Evolutionary conservation across 768 basidiomycete species (phyloP).

Genomic region (Gelatoporia subvermispora): DNA sequence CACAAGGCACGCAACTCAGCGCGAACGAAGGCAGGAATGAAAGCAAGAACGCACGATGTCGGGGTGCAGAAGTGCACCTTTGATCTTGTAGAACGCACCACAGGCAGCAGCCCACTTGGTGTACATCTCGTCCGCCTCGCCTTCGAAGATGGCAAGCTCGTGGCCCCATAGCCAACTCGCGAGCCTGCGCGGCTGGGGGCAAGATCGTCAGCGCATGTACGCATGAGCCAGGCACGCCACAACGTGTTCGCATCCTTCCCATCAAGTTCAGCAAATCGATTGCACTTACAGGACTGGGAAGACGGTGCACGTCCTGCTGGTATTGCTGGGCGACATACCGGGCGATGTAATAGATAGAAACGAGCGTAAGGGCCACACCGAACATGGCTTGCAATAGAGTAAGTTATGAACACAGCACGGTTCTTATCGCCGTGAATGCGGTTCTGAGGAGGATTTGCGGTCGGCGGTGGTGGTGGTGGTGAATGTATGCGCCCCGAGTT

Average conservation of each 20-base stretch:
- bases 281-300: constrained; percentile 16
- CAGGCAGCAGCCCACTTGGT: constrained; percentile 27
- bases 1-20: background rate
- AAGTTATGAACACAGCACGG: background rate
- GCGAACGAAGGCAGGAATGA: background rate
- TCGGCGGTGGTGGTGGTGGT: constrained; percentile 2
- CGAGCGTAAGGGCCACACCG: constrained; percentile 6
- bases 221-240: background rate
- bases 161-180: constrained; percentile 32
- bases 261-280: background rate
- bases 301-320: constrained; percentile 12
- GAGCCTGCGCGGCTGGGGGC: constrained; percentile 8
- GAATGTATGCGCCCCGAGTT: background rate
- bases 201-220: background rate
- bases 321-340: constrained; percentile 7
- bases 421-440: constrained; percentile 4
- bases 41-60: constrained; percentile 28
- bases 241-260: background rate
- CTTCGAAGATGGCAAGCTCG: constrained; percentile 30
- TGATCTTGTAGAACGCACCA: constrained; percentile 33
- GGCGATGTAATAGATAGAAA: constrained; percentile 11
- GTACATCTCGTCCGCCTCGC: constrained; percentile 29
- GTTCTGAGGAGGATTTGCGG: constrained; percentile 1
- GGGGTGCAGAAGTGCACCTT: constrained; percentile 32
- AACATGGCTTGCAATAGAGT: background rate